Evolutionary conservation across 768 basidiomycete genomes (phyloP), one percentile per base, ranked within the genome.

Genomic region (Suillus plorans): DNA sequence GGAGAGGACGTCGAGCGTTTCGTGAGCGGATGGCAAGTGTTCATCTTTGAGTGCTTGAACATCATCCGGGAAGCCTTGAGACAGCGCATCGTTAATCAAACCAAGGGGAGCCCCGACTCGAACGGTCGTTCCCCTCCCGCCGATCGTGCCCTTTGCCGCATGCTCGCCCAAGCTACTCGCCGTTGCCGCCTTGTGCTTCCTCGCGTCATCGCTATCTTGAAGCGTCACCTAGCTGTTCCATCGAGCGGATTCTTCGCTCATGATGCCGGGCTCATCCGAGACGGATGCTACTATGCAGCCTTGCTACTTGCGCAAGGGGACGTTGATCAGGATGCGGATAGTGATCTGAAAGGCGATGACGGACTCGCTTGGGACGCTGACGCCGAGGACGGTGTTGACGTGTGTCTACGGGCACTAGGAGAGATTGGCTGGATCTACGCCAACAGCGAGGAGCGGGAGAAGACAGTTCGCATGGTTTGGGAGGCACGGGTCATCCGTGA

Each of bases 21-120:
- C 72, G 88, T 89, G 53, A 88, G 91, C 71, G 88, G 89, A 41
- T 97, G 95, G 94, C 90, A 92, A 84, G 89, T 94, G 62, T 95
- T 92, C 77, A 88, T 96, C 67, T 97, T 97, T 69, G 93, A 96
- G 76, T 94, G 91, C 74, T 84, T 95, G 73, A 95, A 95, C 74
- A 85, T 94, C 68, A 90, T 97, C 69, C 88, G 92, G 36, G 94
- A 95, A 72, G 85, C 88, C 3, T 85, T 97, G 37, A 89, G 90
- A 71, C 86, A 88, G 64, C 86, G 83, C 39, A 77, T 83, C 3
- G 70, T 81, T 10, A 44, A 74, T 4, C 73, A 69, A 13, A 64
- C 72, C 63, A 81, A 81, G 59, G 84, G 84, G 69, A 76, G 77
- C 64, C 61, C 67, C 66, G 13, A 69, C 68, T 12, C 52, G 41